Evolutionary conservation across 2,329 filamentous ascomycete genomes (phyloP), one percentile per base, ranked within the genome.

Genomic region (Aspergillaceae sp.): DNA sequence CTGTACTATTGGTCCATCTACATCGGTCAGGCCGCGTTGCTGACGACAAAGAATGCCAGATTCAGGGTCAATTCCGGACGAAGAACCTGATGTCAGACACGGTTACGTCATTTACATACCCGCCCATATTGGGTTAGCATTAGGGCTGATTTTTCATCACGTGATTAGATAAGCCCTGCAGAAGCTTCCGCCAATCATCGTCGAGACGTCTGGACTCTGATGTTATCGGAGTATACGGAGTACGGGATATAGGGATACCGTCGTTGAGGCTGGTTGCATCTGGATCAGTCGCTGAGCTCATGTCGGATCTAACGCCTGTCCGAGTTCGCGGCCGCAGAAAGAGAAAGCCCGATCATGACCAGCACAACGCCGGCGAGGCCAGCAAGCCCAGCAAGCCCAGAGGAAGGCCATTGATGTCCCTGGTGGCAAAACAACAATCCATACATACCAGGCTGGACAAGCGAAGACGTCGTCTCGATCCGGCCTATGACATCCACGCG

Each of bases 301-400:
- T 38, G 11, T 27, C 19, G 36, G 36, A 26, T 19, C 52, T 60
- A 41, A 66, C 62, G 11, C 63, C 63, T 6, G 59, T 66, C 46
- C 53, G 48, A 42, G 52, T 64, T 19, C 62, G 64, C 42, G 61
- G 57, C 47, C 54, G 60, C 46, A 56, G 56, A 42, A 62, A 52
- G 47, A 48, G 30, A 29, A 29, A 34, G n/a, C n/a, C 30, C 2
- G 42, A 42, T 7, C 42, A 43, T 26, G 42, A 47, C 41, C 43
- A 38, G 3, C 41, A 26, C 28, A 38, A 8, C 40, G 26, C 19
- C 29, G 19, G 19, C 43, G 8, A 48, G 45, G 27, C 48, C 48
- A 29, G 41, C 7, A 32, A 44, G 4, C 44, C 50, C n/a, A 51
- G 47, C 42, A 48, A 49, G 3, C 51, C 47, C 28, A 53, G 47